A percentile compares a stretch with the other conserved stretches of the same genome.
These are phyloP conservation scores for Rhamnella rubrinervis DNA, from an alignment of 331 rosid species.

Conservation along the genomic window DNA sequence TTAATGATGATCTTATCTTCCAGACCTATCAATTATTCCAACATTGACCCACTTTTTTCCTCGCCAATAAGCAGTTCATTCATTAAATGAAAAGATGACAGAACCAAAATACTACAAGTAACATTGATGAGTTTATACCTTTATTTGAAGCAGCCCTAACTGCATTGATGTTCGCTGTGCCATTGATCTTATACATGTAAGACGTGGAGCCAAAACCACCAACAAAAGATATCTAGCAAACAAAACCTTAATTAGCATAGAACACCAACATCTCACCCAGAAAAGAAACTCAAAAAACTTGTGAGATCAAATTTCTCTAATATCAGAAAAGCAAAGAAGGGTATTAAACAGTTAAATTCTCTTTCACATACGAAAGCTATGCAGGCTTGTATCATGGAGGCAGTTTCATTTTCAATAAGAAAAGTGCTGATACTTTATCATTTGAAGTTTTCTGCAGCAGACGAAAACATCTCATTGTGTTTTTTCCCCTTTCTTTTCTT, in stretches of 20 bases:
- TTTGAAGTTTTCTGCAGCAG: background rate
- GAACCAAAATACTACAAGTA: background rate
- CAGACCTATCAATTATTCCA: too few species aligned
- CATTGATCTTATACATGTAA: conserved; percentile 90
- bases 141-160: conserved; percentile 84
- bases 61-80: background rate
- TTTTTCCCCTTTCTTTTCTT: too few species aligned
- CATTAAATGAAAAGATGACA: background rate
- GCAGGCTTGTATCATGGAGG: background rate
- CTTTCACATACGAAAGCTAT: background rate
- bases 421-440: background rate
- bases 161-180: conserved; percentile 95
- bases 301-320: background rate
- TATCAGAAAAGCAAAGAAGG: background rate
- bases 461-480: too few species aligned
- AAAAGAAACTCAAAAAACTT: background rate
- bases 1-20: too few species aligned
- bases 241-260: conserved; percentile 38
- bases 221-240: conserved; percentile 78
- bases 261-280: background rate
- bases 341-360: background rate
- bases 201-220: conserved; percentile 99
- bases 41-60: too few species aligned
- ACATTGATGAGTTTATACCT: conserved; percentile 42
- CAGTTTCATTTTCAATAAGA: background rate